These are phyloP conservation scores for Colletotrichum tanaceti DNA, from an alignment of 2,329 filamentous ascomycete genomes.

Conservation along the genomic window DNA sequence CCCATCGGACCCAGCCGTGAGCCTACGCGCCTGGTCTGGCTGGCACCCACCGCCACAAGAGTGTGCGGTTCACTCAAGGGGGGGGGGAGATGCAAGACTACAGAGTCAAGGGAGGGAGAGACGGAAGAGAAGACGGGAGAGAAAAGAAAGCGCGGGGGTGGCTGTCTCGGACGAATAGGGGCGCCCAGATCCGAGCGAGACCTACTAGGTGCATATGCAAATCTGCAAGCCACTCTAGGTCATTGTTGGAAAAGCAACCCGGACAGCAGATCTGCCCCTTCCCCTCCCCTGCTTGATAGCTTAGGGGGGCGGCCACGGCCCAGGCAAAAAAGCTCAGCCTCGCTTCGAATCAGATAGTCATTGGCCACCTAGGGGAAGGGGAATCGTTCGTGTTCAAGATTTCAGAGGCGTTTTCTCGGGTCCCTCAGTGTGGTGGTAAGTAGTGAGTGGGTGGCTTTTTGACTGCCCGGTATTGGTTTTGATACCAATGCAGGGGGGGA, in stretches of 20 bases:
- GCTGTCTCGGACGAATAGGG: not conserved
- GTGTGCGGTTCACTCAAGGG: not conserved
- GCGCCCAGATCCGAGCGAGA: not conserved
- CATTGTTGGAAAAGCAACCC: not conserved
- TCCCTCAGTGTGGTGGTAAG: too few species aligned
- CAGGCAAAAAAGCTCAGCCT: too few species aligned
- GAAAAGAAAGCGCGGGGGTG: slow-evolving; percentile 16
- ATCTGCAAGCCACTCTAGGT: not conserved
- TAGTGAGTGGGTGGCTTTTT: not conserved
- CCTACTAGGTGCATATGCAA: slow-evolving; percentile 2
- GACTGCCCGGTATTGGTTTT: not conserved
- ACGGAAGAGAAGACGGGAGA: not conserved
- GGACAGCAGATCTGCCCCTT: not conserved
- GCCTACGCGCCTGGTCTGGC: not conserved
- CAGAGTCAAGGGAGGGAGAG: not conserved
- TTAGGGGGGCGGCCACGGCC: too few species aligned
- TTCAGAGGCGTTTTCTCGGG: too few species aligned
- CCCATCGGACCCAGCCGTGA: not conserved
- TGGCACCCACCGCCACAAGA: not conserved
- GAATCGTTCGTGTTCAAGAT: too few species aligned
- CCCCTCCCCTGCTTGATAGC: too few species aligned
- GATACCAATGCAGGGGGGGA: not conserved
- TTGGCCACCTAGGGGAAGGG: not conserved
- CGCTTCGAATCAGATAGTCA: not conserved
- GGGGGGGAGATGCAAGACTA: slow-evolving; percentile 1